A percentile compares a stretch with the other conserved stretches of the same genome.
These are phyloP conservation scores for Scheffersomyces segobiensis DNA, from an alignment of 1,139 yeast species.

Conservation along the genomic window DNA sequence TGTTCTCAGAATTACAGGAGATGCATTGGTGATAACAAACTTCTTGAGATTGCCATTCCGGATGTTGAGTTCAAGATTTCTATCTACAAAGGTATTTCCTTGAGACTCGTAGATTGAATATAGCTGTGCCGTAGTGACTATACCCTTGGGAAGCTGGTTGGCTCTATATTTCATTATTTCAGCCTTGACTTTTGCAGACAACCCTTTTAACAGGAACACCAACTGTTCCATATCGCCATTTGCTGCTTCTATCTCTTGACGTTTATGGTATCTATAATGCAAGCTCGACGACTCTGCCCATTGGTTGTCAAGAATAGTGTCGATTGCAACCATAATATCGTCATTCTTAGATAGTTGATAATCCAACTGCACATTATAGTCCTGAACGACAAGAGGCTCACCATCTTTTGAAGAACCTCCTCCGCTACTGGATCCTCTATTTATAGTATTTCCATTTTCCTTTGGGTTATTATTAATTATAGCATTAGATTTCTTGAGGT, in stretches of 20 bases:
- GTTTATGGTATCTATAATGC: slow-evolving; percentile 21
- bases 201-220: slow-evolving; percentile 35
- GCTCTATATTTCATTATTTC: slow-evolving; percentile 38
- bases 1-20: slow-evolving; percentile 45
- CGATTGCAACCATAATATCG: slow-evolving; percentile 36
- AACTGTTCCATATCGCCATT: slow-evolving; percentile 24
- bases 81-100: slow-evolving; percentile 48
- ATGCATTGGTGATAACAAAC: slow-evolving; percentile 46
- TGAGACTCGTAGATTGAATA: slow-evolving; percentile 41
- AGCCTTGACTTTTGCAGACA: slow-evolving; percentile 37
- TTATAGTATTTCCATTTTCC: slow-evolving; percentile 7
- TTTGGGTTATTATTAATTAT: slow-evolving; percentile 1
- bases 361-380: slow-evolving; percentile 42
- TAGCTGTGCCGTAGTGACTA: slow-evolving; percentile 41
- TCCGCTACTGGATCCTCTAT: slow-evolving; percentile 3
- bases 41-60: slow-evolving; percentile 36
- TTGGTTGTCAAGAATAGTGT: slow-evolving; percentile 34
- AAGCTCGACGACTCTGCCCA: slow-evolving; percentile 40
- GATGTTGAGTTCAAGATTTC: slow-evolving; percentile 34
- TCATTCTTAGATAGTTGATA: slow-evolving; percentile 34
- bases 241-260: slow-evolving; percentile 9
- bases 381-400: slow-evolving; percentile 22
- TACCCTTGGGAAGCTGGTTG: slow-evolving; percentile 32
- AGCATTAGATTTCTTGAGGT: slow-evolving; percentile 9
- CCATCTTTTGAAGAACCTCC: not conserved